Evolutionary conservation across 169 alveolate genomes (phyloP).

Genomic region (Plasmodium coatneyi): DNA sequence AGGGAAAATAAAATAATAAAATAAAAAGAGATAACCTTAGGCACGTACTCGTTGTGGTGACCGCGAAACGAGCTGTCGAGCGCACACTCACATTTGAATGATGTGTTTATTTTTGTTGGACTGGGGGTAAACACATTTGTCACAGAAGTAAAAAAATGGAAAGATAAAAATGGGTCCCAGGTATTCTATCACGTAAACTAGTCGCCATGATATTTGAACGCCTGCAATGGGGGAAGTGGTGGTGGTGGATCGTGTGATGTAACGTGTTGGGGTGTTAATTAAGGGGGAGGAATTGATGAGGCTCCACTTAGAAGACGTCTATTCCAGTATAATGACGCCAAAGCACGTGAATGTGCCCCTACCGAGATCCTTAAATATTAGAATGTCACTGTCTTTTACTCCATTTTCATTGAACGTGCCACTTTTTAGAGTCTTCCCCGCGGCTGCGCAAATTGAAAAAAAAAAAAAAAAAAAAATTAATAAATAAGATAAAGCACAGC

Average conservation of each 20-base stretch:
- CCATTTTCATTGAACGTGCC: constrained; percentile 75
- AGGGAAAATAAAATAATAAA: not conserved
- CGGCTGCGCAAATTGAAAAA: constrained; percentile 17
- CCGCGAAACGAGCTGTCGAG: not conserved
- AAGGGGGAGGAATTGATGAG: not conserved
- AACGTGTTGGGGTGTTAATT: not conserved
- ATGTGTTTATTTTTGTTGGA: constrained; percentile 73
- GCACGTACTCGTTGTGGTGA: not conserved
- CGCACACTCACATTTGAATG: constrained; percentile 58
- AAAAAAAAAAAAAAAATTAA: not conserved
- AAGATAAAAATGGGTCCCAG: constrained; percentile 97
- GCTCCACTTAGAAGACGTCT: not conserved
- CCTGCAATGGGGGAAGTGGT: constrained; percentile 80
- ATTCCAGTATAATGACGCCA: not conserved
- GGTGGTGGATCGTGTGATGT: constrained; percentile 8
- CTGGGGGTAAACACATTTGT: constrained; percentile 84
- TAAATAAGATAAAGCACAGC: not conserved
- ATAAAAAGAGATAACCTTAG: not conserved
- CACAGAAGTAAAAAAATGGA: constrained; percentile 92
- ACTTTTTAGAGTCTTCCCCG: constrained; percentile 58
- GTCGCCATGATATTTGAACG: constrained; percentile 96
- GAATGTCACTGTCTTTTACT: constrained; percentile 82
- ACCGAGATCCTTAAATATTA: constrained; percentile 88
- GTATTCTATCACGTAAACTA: constrained; percentile 96
- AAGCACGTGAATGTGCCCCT: not conserved